Evolutionary conservation across 345 rosid species (phyloP).

Genomic region (Sapria himalayana): DNA sequence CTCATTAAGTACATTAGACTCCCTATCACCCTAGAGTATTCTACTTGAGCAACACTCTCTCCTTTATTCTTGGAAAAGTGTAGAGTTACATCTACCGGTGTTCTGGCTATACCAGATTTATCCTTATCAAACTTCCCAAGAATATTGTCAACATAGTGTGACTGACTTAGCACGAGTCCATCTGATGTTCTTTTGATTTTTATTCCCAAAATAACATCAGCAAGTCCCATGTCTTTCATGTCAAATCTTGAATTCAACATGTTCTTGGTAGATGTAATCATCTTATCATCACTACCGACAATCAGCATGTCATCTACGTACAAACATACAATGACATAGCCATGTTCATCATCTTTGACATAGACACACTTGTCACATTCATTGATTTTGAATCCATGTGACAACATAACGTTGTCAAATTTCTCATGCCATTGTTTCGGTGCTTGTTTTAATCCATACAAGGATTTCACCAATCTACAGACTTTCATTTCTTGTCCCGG

Average conservation of each 20-base stretch:
- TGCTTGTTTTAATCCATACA: neutral
- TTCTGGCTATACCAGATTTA: neutral
- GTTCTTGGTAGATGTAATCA: neutral
- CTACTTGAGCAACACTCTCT: neutral
- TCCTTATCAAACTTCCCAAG: neutral
- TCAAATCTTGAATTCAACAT: neutral
- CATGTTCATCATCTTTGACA: neutral
- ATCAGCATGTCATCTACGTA: neutral
- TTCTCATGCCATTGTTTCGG: no score
- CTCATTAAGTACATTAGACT: neutral
- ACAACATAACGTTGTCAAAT: neutral
- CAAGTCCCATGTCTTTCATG: slow-evolving; percentile 3
- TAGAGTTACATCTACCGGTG: neutral
- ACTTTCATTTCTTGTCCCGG: neutral
- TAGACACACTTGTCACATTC: neutral
- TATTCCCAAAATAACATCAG: neutral
- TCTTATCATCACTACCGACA: neutral
- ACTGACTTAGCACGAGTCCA: neutral
- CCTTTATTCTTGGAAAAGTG: neutral
- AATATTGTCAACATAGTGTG: neutral
- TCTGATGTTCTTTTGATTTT: neutral
- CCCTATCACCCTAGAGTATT: neutral
- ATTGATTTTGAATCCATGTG: neutral
- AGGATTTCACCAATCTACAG: neutral
- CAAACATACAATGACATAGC: neutral